phyloP scores from a whole-genome alignment of 148 eudicot species.

The Fagopyrum tataricum region DNA sequence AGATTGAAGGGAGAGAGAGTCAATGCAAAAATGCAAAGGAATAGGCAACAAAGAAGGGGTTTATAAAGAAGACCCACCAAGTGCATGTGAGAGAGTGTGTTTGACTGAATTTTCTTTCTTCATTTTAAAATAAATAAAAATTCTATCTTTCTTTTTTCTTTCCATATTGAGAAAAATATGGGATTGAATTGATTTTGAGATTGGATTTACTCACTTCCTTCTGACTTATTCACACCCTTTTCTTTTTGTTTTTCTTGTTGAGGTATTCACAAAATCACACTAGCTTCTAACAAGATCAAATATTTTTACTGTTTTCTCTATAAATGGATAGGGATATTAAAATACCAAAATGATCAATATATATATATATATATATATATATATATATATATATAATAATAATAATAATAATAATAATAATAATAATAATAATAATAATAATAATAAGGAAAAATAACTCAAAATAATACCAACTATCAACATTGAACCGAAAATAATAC shows the following conservation, averaged over 20 bases:
- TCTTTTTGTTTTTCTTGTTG: not conserved
- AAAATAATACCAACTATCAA: too few relatives aligned
- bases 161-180: not conserved
- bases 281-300: too few relatives aligned
- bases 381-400: too few relatives aligned
- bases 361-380: too few relatives aligned
- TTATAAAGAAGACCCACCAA: conserved; percentile 36
- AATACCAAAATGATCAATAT: too few relatives aligned
- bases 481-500: too few relatives aligned
- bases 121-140: not conserved
- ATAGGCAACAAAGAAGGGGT: conserved; percentile 45
- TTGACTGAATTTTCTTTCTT: not conserved
- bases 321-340: too few relatives aligned
- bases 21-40: conserved; percentile 30
- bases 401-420: too few relatives aligned
- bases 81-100: not conserved
- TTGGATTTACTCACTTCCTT: not conserved
- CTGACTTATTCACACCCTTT: not conserved
- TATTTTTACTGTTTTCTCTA: too few relatives aligned
- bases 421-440: too few relatives aligned
- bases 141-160: not conserved
- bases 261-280: not conserved
- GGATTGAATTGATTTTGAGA: not conserved
- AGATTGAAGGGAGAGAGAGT: conserved; percentile 13
- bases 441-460: too few relatives aligned